Evolutionary conservation across 148 eudicot species (phyloP).

Genomic region (Camellia sinensis): DNA sequence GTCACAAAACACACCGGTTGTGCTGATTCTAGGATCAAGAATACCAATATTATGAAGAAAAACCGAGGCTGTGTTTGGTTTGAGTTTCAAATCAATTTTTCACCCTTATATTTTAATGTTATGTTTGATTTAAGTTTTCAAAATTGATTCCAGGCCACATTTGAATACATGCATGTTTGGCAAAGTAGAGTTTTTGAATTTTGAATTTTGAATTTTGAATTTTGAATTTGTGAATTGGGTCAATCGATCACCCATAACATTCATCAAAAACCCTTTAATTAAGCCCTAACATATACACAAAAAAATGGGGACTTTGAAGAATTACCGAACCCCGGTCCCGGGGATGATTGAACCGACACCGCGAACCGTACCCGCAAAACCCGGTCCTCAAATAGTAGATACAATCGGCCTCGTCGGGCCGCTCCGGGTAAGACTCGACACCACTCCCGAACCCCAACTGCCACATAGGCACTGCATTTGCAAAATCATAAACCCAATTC

Average conservation of each 20-base stretch:
- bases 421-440: slow-evolving; percentile 59
- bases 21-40: no score
- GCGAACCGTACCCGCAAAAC: slow-evolving; percentile 70
- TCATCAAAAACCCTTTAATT: slow-evolving; percentile 19
- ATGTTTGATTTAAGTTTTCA: no score
- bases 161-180: no score
- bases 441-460: slow-evolving; percentile 52
- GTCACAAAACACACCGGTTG: no score
- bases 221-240: no score
- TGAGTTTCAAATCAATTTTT: no score
- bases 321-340: slow-evolving; percentile 57
- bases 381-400: slow-evolving; percentile 71
- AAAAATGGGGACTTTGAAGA: background rate
- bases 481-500: slow-evolving; percentile 22
- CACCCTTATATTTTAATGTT: no score
- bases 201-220: no score
- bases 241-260: slow-evolving; percentile 23
- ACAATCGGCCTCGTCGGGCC: slow-evolving; percentile 83
- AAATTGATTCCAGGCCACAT: no score
- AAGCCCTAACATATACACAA: slow-evolving; percentile 13
- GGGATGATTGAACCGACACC: slow-evolving; percentile 95
- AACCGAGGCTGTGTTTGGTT: no score
- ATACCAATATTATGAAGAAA: no score
- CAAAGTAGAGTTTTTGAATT: no score
- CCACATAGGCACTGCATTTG: slow-evolving; percentile 71